Evolutionary conservation across 345 rosid species (phyloP).

Genomic region (Lepidium aucheri): DNA sequence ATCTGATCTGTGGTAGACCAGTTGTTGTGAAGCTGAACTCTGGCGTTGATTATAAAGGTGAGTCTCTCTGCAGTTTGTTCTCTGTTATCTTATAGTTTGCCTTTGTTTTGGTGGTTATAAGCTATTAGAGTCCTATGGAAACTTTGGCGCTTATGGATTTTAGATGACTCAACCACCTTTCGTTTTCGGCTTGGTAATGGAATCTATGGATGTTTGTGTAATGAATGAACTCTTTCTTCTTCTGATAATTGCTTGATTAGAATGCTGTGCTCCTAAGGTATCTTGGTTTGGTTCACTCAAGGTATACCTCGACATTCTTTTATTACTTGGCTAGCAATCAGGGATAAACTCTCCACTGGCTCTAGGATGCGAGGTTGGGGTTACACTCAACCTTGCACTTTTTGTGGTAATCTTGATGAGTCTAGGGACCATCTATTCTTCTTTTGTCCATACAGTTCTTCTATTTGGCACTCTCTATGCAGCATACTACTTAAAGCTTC

Average conservation of each 20-base stretch:
- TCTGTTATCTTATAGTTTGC: neutral
- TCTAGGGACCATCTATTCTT: no score
- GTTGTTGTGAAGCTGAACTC: constrained; percentile 83
- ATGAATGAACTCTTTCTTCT: neutral
- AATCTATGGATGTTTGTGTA: neutral
- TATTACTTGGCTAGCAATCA: no score
- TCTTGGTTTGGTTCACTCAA: no score
- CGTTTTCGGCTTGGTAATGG: neutral
- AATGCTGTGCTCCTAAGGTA: no score
- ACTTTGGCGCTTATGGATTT: neutral
- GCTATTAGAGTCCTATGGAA: neutral
- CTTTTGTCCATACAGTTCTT: no score
- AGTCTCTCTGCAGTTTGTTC: neutral
- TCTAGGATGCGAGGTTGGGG: no score
- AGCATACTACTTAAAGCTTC: no score
- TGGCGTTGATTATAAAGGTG: constrained; percentile 77
- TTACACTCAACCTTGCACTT: no score
- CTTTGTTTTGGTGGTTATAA: neutral
- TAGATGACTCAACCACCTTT: neutral
- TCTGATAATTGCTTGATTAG: neutral
- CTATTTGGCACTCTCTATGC: no score
- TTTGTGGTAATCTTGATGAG: no score
- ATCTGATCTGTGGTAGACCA: constrained; percentile 68
- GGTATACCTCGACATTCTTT: no score
- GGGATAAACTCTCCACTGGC: no score